These are phyloP conservation scores for Sordariomycetes sp. DNA, from an alignment of 2,329 filamentous ascomycete species.

Conservation along the genomic window DNA sequence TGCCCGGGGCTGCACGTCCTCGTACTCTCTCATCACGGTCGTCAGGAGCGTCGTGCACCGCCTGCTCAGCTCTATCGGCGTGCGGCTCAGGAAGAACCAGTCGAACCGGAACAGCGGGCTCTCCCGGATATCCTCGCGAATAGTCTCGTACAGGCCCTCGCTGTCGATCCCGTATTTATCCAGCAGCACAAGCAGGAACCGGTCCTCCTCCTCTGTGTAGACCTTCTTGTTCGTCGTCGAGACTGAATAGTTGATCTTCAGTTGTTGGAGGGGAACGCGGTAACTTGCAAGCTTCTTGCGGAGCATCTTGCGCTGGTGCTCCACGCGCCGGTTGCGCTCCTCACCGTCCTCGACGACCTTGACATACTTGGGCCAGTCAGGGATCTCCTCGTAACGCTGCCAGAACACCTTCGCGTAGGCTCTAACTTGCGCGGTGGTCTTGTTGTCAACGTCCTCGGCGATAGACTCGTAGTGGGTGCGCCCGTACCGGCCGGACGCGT, in stretches of 20 bases:
- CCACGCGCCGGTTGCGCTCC: conserved; percentile 76
- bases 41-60: conserved; percentile 90
- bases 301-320: conserved; percentile 86
- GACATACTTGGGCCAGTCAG: conserved; percentile 82
- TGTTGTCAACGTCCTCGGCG: conserved; percentile 82
- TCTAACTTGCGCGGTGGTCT: conserved; percentile 74
- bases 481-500: conserved; percentile 87
- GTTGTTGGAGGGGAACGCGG: conserved; percentile 91
- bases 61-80: conserved; percentile 82
- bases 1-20: conserved; percentile 48
- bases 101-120: conserved; percentile 94
- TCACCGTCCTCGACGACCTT: conserved; percentile 87
- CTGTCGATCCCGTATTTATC: conserved; percentile 88
- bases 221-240: conserved; percentile 99
- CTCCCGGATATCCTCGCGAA: conserved; percentile 94
- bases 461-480: conserved; percentile 79
- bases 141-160: conserved; percentile 81
- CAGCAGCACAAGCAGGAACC: conserved; percentile 86
- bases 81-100: conserved; percentile 97
- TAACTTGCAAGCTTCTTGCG: conserved; percentile 94
- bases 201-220: conserved; percentile 95
- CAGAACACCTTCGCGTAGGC: conserved; percentile 93
- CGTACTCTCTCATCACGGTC: conserved; percentile 90
- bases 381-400: conserved; percentile 85
- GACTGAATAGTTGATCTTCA: conserved; percentile 98